A percentile compares a stretch with the other conserved stretches of the same genome.
Evolutionary conservation across 164 flowering plant species (phyloP).

Genomic region (Hamamelis virginiana): DNA sequence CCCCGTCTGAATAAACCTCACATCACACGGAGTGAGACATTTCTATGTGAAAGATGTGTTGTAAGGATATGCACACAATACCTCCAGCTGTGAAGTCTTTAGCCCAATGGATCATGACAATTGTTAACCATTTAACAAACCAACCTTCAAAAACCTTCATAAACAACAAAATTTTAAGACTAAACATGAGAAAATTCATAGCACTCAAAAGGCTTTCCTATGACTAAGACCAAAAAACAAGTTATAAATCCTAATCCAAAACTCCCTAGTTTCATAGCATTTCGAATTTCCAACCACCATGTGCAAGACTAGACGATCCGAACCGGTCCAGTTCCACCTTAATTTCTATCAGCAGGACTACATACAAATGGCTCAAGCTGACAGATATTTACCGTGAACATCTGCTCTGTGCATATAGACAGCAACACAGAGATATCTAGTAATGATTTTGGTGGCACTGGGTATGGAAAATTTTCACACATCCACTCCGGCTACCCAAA

Average conservation of each 20-base stretch:
- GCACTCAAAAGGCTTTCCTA: too few species aligned
- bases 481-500: not conserved
- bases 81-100: too few species aligned
- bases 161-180: not conserved
- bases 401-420: not conserved
- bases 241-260: not conserved
- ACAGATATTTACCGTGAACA: too few species aligned
- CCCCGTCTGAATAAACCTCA: too few species aligned
- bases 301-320: not conserved
- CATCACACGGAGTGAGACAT: too few species aligned
- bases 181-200: not conserved
- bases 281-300: too few species aligned
- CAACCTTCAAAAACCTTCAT: not conserved
- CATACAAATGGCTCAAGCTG: too few species aligned
- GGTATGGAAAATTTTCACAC: not conserved
- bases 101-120: too few species aligned
- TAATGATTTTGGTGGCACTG: not conserved
- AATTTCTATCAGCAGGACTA: not conserved
- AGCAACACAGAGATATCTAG: not conserved
- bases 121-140: too few species aligned
- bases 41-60: too few species aligned
- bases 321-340: not conserved
- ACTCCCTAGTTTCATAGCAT: not conserved
- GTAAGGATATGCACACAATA: too few species aligned
- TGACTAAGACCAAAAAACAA: not conserved